Evolutionary conservation across 306 rosid genomes (phyloP).

Genomic region (Prunus mongolica): DNA sequence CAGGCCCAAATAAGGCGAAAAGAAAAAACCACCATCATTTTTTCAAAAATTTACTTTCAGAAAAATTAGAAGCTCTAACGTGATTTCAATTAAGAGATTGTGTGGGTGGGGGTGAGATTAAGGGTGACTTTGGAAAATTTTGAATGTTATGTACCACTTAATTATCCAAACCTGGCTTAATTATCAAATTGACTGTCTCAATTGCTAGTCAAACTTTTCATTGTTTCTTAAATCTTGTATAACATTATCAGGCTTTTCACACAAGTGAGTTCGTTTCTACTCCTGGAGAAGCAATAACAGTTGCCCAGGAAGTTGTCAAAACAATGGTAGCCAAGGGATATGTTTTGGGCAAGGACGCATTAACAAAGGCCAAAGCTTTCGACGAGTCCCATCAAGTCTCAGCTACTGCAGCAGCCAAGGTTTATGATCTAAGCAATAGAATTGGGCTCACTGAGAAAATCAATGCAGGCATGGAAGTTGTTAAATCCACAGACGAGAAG

Average conservation of each 20-base stretch:
- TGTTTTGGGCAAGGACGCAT: constrained; percentile 75
- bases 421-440: constrained; percentile 60
- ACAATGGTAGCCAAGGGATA: constrained; percentile 91
- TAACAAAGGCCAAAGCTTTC: constrained; percentile 72
- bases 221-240: not conserved
- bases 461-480: constrained; percentile 58
- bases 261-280: constrained; percentile 41
- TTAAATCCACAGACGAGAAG: constrained; percentile 68
- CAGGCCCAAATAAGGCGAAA: too few species aligned
- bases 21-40: too few species aligned
- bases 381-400: constrained; percentile 73
- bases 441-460: constrained; percentile 75
- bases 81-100: too few species aligned
- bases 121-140: too few species aligned
- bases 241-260: constrained; percentile 41
- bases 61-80: too few species aligned
- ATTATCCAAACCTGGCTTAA: too few species aligned
- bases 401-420: constrained; percentile 71
- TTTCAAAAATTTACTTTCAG: too few species aligned
- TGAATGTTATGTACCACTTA: not conserved
- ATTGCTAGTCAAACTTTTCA: not conserved
- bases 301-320: constrained; percentile 78
- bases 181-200: not conserved
- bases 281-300: constrained; percentile 73
- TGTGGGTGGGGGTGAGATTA: too few species aligned